A percentile compares a stretch with the other conserved stretches of the same genome.
These are phyloP conservation scores for Rhodamnia rubescens DNA, from an alignment of 345 rosid species.

Conservation along the genomic window DNA sequence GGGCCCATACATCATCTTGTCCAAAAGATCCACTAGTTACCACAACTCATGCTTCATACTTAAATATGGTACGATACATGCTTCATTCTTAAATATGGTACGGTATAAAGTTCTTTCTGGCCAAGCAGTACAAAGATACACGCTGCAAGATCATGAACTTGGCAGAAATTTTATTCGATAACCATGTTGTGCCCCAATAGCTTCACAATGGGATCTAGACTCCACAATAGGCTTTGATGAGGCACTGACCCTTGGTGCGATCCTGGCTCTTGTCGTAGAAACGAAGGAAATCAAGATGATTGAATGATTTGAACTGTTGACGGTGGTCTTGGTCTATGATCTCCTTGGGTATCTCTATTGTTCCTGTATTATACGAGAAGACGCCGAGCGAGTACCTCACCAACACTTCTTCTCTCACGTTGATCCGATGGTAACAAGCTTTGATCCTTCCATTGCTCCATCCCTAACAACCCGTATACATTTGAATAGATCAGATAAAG, in stretches of 20 bases:
- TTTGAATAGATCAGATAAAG: background rate
- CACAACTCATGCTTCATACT: background rate
- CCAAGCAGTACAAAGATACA: background rate
- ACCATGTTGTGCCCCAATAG: background rate
- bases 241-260: background rate
- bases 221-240: constrained; percentile 7
- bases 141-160: background rate
- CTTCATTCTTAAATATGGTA: no score
- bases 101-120: background rate
- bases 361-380: constrained; percentile 1
- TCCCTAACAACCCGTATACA: constrained; percentile 1
- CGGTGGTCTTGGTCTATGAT: constrained; percentile 9
- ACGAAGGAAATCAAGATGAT: constrained; percentile 10
- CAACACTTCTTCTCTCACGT: background rate
- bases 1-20: no score
- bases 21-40: no score
- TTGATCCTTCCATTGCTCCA: constrained; percentile 15
- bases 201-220: background rate
- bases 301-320: constrained; percentile 7
- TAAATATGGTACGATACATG: no score
- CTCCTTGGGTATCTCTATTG: constrained; percentile 3
- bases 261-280: background rate
- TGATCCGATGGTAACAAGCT: constrained; percentile 7
- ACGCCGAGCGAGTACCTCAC: constrained; percentile 7
- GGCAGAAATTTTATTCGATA: background rate